Conservation (phyloP, 768 basidiomycete genomes). For the Termitomyces sp. region DNA sequence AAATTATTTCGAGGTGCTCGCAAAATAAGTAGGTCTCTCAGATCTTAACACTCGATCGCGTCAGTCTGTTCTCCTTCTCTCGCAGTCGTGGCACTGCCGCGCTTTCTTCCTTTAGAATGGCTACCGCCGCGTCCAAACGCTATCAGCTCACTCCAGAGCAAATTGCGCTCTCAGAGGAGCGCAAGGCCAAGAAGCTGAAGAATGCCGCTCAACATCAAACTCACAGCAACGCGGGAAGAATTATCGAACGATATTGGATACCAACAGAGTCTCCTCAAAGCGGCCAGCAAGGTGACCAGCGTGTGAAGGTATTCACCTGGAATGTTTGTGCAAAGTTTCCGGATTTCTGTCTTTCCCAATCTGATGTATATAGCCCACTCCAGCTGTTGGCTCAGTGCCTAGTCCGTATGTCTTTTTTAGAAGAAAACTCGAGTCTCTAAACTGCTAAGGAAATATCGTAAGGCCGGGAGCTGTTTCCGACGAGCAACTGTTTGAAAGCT, state of each 20-base stretch:
- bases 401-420: slow-evolving; percentile 56
- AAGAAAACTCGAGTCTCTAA: background rate
- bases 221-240: slow-evolving; percentile 20
- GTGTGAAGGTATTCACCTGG: slow-evolving; percentile 72
- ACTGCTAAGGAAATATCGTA: background rate
- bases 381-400: slow-evolving; percentile 79
- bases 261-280: slow-evolving; percentile 23
- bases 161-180: slow-evolving; percentile 50
- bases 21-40: too few relatives aligned
- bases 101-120: slow-evolving; percentile 11
- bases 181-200: slow-evolving; percentile 41
- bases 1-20: background rate
- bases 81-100: slow-evolving; percentile 8
- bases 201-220: slow-evolving; percentile 8
- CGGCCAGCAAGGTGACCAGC: slow-evolving; percentile 24
- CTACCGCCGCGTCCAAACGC: slow-evolving; percentile 8
- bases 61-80: slow-evolving; percentile 7
- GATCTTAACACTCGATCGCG: background rate
- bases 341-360: slow-evolving; percentile 4
- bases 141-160: slow-evolving; percentile 50
- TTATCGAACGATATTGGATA: slow-evolving; percentile 43
- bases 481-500: slow-evolving; percentile 82
- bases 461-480: slow-evolving; percentile 84
- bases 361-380: slow-evolving; percentile 14
- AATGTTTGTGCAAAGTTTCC: slow-evolving; percentile 60